phyloP scores from a whole-genome alignment of 1,284 basidiomycete species.

The Amylostereum areolatum region DNA sequence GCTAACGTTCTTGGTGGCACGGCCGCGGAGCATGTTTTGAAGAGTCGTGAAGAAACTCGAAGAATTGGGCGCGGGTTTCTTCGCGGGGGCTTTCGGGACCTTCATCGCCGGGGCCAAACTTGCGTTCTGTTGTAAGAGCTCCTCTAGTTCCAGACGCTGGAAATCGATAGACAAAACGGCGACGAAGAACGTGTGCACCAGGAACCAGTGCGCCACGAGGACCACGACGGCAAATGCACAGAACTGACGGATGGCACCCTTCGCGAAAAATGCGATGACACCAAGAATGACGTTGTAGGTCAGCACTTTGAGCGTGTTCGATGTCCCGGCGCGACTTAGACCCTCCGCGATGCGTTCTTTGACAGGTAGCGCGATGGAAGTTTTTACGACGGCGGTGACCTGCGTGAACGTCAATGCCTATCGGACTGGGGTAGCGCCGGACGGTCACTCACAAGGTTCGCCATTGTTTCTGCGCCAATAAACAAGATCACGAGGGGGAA shows the following conservation, averaged over 20 bases:
- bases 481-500: constrained; percentile 94
- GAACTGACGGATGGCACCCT: constrained; percentile 86
- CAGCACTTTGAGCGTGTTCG: constrained; percentile 88
- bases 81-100: constrained; percentile 16
- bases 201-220: constrained; percentile 92
- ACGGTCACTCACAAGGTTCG: constrained; percentile 65
- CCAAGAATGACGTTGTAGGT: constrained; percentile 82
- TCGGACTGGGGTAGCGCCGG: constrained; percentile 2
- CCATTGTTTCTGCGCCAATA: constrained; percentile 97
- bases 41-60: constrained; percentile 35
- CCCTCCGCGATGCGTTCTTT: constrained; percentile 91
- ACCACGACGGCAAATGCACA: constrained; percentile 93
- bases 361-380: constrained; percentile 85
- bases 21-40: constrained; percentile 56
- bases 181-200: constrained; percentile 89
- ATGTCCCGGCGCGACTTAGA: constrained; percentile 81
- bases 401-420: constrained; percentile 21
- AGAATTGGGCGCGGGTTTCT: constrained; percentile 31
- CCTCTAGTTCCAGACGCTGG: constrained; percentile 82
- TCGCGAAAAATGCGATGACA: constrained; percentile 71
- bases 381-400: constrained; percentile 87
- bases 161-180: constrained; percentile 89
- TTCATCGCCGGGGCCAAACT: constrained; percentile 17
- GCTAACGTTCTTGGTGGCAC: constrained; percentile 78
- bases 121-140: constrained; percentile 67